Conservation (phyloP, 2,329 filamentous ascomycete genomes). For the Thermomyces lanuginosus region DNA sequence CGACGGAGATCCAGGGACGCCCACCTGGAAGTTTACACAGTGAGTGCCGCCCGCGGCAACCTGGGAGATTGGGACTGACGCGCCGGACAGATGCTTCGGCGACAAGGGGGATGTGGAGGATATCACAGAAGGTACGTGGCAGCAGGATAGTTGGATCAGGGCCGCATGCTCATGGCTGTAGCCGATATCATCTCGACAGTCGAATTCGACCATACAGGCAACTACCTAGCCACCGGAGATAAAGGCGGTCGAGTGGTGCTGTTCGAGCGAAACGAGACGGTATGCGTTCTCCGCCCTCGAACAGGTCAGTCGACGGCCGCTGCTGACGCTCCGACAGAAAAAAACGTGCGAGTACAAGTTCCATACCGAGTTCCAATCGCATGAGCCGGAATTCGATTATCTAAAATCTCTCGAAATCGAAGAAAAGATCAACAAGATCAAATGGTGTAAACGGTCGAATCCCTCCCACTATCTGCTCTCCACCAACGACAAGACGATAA, state of each 20-base stretch:
- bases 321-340: conserved; percentile 47
- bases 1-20: conserved; percentile 83
- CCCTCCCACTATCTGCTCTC: conserved; percentile 95
- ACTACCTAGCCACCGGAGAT: conserved; percentile 37
- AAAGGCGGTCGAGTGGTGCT: conserved; percentile 37
- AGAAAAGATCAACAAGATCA: conserved; percentile 99
- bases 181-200: conserved; percentile 38
- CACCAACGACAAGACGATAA: conserved; percentile 99
- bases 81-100: conserved; percentile 67
- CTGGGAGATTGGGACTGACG: no score
- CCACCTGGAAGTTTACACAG: conserved; percentile 99
- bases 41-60: conserved; percentile 44
- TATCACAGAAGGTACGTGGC: conserved; percentile 77
- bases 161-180: conserved; percentile 7
- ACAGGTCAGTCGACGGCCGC: background rate
- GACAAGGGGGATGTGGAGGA: conserved; percentile 99
- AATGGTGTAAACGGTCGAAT: conserved; percentile 97
- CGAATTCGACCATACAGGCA: conserved; percentile 37
- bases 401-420: conserved; percentile 98
- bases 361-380: conserved; percentile 98
- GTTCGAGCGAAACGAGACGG: conserved; percentile 72
- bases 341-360: conserved; percentile 99
- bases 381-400: conserved; percentile 98
- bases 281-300: conserved; percentile 30
- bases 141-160: no score